Evolutionary conservation across 2,329 filamentous ascomycete species (phyloP).

Genomic region (Byssoonygena ceratinophila): DNA sequence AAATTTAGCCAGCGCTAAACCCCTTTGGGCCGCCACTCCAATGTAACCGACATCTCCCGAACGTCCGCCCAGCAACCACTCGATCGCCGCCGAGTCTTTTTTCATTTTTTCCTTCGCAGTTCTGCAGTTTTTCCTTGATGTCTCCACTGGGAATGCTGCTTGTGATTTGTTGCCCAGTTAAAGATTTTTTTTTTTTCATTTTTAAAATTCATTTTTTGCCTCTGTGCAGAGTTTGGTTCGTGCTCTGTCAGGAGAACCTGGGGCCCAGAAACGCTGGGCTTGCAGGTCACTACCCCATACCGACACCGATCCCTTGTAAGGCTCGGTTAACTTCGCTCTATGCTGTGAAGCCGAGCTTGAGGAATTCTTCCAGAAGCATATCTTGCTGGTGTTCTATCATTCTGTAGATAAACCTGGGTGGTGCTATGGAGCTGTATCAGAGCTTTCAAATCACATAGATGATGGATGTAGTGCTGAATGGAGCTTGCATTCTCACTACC

Average conservation of each 20-base stretch:
- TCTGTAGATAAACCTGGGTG: not conserved
- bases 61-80: slow-evolving; percentile 6
- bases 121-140: not conserved
- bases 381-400: not conserved
- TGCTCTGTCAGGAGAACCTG: not conserved
- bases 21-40: slow-evolving; percentile 11
- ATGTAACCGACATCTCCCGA: slow-evolving; percentile 18
- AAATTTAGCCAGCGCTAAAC: slow-evolving; percentile 16
- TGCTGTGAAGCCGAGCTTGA: not conserved
- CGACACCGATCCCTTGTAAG: not conserved
- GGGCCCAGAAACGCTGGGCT: slow-evolving; percentile 5
- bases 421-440: not conserved
- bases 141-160: not conserved
- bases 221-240: not conserved
- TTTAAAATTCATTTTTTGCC: not conserved
- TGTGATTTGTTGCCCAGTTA: slow-evolving; percentile 1
- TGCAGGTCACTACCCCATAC: not conserved
- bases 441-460: too few relatives aligned
- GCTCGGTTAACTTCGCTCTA: slow-evolving; percentile 10
- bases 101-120: not conserved
- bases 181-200: not conserved
- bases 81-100: not conserved
- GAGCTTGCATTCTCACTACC: too few relatives aligned
- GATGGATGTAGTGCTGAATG: too few relatives aligned
- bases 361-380: not conserved